Evolutionary conservation across 1,284 basidiomycete genomes (phyloP), one percentile per base, ranked within the genome.

Genomic region (Chalciporus sp.): DNA sequence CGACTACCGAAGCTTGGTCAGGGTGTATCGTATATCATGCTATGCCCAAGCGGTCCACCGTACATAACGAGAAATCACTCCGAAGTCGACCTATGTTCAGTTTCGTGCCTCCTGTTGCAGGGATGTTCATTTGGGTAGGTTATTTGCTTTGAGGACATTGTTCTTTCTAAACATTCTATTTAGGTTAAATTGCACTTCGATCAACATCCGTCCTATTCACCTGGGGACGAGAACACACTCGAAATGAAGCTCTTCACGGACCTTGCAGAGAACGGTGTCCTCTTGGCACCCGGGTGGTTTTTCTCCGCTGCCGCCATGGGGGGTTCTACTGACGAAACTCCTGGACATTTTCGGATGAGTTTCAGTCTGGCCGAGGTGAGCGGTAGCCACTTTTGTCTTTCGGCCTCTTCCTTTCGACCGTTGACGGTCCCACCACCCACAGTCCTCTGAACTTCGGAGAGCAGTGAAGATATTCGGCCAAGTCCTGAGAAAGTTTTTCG

Each of bases 121-220:
- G 85, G 8, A 88, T 88, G 85, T 86, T 87, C 67, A 56, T 86
- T 42, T 88, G 85, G 85, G 81, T 84, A 61, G 53, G 77, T 63
- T 19, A 29, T 17, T 41, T 44, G 17, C 23, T 44, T 17, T 29
- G 57, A 31, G 28, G 28, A 28, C 12, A 39, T 42, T 29, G 17
- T 43, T 19, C 14, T 37, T 42, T 17, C 10, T 9, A 35, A n/a
- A 23, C 39, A 39, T 40, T 31, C n/a, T 44, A 27, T 47, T 17
- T 57, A 88, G 85, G 67, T 92, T 42, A 79, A 79, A 57, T 67
- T 92, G 20, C 81, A 91, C 68, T 76, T 92, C 42, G 76, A 82
- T 43, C 73, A 79, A 49, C 83, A 85, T 65, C 84, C 84, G 1
- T 74, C 76, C 10, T 81, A 80, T 62, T 47, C 61, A 27, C 59